phyloP scores from a whole-genome alignment of 345 rosid species.

The Adansonia digitata region DNA sequence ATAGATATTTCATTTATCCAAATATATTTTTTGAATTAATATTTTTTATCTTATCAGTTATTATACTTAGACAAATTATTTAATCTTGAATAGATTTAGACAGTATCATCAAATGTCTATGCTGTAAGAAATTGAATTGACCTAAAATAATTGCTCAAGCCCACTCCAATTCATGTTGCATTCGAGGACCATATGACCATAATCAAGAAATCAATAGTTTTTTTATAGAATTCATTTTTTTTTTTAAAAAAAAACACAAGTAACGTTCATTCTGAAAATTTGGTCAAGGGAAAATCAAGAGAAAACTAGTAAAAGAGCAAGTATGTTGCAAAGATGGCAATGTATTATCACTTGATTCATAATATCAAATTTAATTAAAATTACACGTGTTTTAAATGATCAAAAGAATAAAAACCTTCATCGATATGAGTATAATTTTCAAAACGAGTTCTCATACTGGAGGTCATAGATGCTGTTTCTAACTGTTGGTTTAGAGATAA shows the following conservation, averaged over 20 bases:
- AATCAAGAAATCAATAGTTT: neutral
- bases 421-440: slow-evolving; percentile 52
- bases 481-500: neutral
- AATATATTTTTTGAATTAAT: too few relatives aligned
- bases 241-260: neutral
- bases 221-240: too few relatives aligned
- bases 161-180: neutral
- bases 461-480: too few relatives aligned
- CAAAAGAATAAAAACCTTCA: slow-evolving; percentile 43
- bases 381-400: too few relatives aligned
- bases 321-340: neutral
- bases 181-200: neutral
- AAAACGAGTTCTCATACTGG: slow-evolving; percentile 67
- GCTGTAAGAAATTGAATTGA: too few relatives aligned
- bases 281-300: neutral
- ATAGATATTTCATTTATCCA: too few relatives aligned
- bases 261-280: neutral
- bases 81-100: too few relatives aligned
- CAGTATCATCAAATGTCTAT: too few relatives aligned
- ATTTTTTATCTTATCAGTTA: too few relatives aligned
- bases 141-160: neutral
- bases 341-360: too few relatives aligned
- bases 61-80: too few relatives aligned
- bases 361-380: too few relatives aligned
- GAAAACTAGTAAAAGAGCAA: neutral